Evolutionary conservation across 352 stramenopile genomes (phyloP).

Genomic region (Aphanomyces astaci): DNA sequence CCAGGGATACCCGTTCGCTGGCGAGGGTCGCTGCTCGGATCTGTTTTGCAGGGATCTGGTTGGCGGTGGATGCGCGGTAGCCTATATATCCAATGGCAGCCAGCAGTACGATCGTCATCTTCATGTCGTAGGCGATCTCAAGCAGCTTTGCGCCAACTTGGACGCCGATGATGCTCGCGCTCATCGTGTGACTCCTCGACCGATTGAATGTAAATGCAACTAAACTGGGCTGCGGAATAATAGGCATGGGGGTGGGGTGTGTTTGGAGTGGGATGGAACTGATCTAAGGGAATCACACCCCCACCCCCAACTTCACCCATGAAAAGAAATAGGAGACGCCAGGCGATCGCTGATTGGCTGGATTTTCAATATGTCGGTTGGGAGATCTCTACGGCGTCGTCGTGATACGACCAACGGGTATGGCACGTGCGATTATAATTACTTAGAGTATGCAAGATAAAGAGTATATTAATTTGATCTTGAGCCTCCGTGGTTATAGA

Average conservation of each 20-base stretch:
- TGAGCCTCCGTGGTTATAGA: too few species aligned
- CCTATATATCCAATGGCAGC: constrained; percentile 1
- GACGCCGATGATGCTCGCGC: constrained; percentile 5
- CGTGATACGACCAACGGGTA: neutral
- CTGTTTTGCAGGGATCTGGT: neutral
- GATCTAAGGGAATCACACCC: neutral
- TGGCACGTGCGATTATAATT: neutral
- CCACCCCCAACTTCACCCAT: neutral
- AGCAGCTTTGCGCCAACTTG: constrained; percentile 3
- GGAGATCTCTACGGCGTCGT: neutral
- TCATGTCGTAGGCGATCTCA: neutral
- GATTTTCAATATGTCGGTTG: neutral
- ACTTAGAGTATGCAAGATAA: neutral
- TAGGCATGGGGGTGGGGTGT: neutral
- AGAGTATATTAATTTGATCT: too few species aligned
- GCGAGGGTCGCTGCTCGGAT: neutral
- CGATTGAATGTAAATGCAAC: neutral
- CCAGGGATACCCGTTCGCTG: neutral
- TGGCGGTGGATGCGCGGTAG: neutral
- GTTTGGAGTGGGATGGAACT: neutral
- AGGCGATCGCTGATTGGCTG: neutral
- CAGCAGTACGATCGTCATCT: neutral
- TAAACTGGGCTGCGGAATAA: constrained; percentile 12
- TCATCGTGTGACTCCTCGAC: constrained; percentile 5
- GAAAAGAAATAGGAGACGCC: constrained; percentile 6